phyloP scores from a whole-genome alignment of 2,329 filamentous ascomycete species.

The Chalaropsis ovoidea region DNA sequence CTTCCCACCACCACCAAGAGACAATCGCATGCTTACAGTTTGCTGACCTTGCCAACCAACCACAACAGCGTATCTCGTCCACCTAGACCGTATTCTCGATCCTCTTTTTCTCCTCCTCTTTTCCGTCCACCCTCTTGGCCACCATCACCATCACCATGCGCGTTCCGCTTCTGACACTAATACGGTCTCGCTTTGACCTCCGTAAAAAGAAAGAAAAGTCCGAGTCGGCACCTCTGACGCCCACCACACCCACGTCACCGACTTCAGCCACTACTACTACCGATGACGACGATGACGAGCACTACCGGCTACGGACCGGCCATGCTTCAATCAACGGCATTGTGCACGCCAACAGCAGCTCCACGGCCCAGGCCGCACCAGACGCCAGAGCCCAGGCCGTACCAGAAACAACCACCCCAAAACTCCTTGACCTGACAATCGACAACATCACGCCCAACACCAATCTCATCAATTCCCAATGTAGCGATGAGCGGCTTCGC shows the following conservation, averaged over 20 bases:
- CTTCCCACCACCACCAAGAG: neutral
- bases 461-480: conserved; percentile 58
- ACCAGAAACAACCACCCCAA: too few species aligned
- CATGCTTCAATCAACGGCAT: conserved; percentile 2
- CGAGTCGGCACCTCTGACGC: neutral
- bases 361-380: neutral
- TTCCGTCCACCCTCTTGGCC: neutral
- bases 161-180: conserved; percentile 12
- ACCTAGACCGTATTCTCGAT: neutral
- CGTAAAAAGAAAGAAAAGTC: conserved; percentile 10
- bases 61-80: neutral
- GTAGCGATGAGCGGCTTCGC: conserved; percentile 49
- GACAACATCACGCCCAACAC: conserved; percentile 68
- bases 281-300: neutral
- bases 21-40: neutral
- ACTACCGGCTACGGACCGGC: neutral
- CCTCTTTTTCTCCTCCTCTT: neutral
- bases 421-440: conserved; percentile 48
- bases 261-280: neutral
- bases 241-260: neutral
- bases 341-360: neutral
- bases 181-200: conserved; percentile 15
- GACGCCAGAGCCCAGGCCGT: neutral
- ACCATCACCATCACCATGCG: neutral
- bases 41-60: neutral